Conservation (phyloP, 1,284 basidiomycete species). For the Coriolopsis trogii region DNA sequence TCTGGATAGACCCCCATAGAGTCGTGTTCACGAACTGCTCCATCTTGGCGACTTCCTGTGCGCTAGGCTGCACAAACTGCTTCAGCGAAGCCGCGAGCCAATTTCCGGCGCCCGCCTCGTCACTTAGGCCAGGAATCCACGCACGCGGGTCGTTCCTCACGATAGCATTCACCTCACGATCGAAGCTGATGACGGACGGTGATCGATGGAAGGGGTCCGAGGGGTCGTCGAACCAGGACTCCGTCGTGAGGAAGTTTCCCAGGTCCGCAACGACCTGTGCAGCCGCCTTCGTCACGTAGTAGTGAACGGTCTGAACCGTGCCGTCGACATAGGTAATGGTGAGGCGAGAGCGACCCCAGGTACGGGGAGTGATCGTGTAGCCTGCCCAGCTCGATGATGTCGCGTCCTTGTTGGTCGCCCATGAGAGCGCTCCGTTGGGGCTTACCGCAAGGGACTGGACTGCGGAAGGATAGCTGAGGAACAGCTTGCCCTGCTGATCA, state of each 20-base stretch:
- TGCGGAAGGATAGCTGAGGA: conserved; percentile 47
- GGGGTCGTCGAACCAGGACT: conserved; percentile 55
- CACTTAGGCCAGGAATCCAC: conserved; percentile 61
- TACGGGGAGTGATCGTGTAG: conserved; percentile 48
- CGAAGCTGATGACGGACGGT: conserved; percentile 60
- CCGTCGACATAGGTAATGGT: conserved; percentile 55
- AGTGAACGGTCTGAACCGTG: conserved; percentile 56
- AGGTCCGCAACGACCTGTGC: conserved; percentile 50
- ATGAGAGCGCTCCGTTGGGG: conserved; percentile 52
- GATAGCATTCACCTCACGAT: conserved; percentile 50
- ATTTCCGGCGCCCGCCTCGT: conserved; percentile 61
- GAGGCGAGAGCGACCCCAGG: conserved; percentile 55
- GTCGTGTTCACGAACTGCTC: conserved; percentile 52
- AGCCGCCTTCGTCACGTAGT: conserved; percentile 52
- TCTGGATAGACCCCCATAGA: conserved; percentile 56
- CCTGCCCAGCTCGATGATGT: conserved; percentile 48
- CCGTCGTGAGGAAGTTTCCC: conserved; percentile 57
- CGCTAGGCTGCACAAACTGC: conserved; percentile 55
- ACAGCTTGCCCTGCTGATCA: conserved; percentile 54
- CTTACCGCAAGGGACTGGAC: conserved; percentile 47
- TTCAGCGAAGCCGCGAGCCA: conserved; percentile 63
- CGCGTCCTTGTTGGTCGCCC: conserved; percentile 47
- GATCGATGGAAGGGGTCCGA: conserved; percentile 57
- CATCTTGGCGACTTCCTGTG: conserved; percentile 53
- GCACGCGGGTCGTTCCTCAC: conserved; percentile 51